Conservation (phyloP, 495 filamentous ascomycete genomes). For the Talaromyces adpressus region DNA sequence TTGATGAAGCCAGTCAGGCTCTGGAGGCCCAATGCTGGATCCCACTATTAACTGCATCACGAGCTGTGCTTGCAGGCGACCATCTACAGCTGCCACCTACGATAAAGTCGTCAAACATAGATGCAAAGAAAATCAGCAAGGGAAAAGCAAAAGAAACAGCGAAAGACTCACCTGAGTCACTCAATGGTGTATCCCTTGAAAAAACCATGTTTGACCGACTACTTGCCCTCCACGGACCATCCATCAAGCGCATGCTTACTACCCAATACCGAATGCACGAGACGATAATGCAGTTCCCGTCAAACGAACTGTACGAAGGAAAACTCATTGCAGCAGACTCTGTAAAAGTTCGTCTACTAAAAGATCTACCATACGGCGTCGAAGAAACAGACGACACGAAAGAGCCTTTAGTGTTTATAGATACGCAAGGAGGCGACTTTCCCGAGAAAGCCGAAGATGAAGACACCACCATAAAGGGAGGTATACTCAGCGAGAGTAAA, state of each 20-base stretch:
- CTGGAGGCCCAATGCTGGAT: constrained; percentile 98
- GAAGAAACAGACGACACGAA: constrained; percentile 77
- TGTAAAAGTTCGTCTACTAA: constrained; percentile 69
- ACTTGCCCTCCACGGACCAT: constrained; percentile 69
- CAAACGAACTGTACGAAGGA: constrained; percentile 76
- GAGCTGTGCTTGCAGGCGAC: constrained; percentile 88
- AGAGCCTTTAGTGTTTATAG: constrained; percentile 86
- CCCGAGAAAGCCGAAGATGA: constrained; percentile 53
- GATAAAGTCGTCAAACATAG: constrained; percentile 59
- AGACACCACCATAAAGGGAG: constrained; percentile 41
- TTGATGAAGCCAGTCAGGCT: constrained; percentile 94
- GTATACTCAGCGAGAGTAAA: constrained; percentile 75
- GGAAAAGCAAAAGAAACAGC: constrained; percentile 44
- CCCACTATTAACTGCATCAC: constrained; percentile 70
- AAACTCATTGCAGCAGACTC: constrained; percentile 70
- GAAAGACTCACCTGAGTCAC: constrained; percentile 14
- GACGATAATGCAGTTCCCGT: constrained; percentile 90
- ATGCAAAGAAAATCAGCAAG: constrained; percentile 5
- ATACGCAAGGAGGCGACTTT: constrained; percentile 93
- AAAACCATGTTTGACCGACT: constrained; percentile 88
- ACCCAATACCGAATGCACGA: constrained; percentile 99
- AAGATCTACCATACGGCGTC: constrained; percentile 71
- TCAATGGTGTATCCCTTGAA: constrained; percentile 56
- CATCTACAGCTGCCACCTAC: constrained; percentile 93
- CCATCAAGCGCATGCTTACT: constrained; percentile 90